Conservation (phyloP, 768 basidiomycete genomes). For the Collybiopsis confluens region DNA sequence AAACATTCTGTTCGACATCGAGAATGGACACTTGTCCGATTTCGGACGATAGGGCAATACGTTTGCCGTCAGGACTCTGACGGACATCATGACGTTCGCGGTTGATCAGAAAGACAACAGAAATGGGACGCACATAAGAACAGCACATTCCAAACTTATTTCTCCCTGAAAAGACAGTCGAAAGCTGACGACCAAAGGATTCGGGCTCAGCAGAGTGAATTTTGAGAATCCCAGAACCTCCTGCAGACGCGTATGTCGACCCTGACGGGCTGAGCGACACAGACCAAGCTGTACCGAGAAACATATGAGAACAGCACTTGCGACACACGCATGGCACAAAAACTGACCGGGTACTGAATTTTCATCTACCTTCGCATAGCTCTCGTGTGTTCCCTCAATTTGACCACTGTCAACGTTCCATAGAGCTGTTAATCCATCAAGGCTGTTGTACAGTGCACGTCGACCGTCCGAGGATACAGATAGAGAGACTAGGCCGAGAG, state of each 20-base stretch:
- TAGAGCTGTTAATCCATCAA: conserved; percentile 78
- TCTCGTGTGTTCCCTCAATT: conserved; percentile 65
- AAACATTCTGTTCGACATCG: conserved; percentile 64
- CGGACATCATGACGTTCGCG: conserved; percentile 1
- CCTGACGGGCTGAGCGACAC: conserved; percentile 79
- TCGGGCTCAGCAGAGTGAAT: conserved; percentile 66
- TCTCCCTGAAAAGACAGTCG: conserved; percentile 60
- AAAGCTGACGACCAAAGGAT: conserved; percentile 63
- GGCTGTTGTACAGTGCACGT: conserved; percentile 69
- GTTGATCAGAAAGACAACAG: conserved; percentile 1
- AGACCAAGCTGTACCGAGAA: conserved; percentile 70
- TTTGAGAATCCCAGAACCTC: conserved; percentile 63
- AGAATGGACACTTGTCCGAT: conserved; percentile 86
- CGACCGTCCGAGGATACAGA: conserved; percentile 66
- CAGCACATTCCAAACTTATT: conserved; percentile 77
- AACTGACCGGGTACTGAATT: conserved; percentile 64
- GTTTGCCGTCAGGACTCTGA: conserved; percentile 86
- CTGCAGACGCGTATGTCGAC: conserved; percentile 71
- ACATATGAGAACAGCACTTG: conserved; percentile 1
- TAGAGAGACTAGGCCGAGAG: conserved; percentile 80
- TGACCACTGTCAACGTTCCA: conserved; percentile 67
- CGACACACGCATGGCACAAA: background rate
- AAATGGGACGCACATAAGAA: conserved; percentile 51
- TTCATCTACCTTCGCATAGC: conserved; percentile 55
- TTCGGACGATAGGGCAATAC: conserved; percentile 79